A percentile compares a stretch with the other conserved stretches of the same genome.
These are phyloP conservation scores for Colletotrichum costaricense DNA, from an alignment of 2,329 filamentous ascomycete genomes.

Conservation along the genomic window DNA sequence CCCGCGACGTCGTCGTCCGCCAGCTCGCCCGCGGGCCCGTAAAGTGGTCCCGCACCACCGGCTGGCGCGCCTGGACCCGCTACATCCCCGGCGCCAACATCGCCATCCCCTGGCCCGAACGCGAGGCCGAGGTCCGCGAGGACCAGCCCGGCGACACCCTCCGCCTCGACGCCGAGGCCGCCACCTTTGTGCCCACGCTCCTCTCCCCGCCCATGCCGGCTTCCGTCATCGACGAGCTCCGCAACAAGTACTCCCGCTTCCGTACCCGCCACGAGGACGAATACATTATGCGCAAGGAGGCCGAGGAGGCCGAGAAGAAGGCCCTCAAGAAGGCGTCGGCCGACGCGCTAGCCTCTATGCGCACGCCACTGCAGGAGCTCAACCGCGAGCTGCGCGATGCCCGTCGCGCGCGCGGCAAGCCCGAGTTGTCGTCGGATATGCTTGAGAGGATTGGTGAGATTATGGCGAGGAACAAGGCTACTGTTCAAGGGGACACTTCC, in stretches of 20 bases:
- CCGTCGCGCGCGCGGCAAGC: conserved; percentile 65
- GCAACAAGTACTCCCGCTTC: conserved; percentile 85
- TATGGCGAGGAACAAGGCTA: conserved; percentile 66
- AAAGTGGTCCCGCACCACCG: conserved; percentile 57
- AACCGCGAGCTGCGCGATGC: conserved; percentile 64
- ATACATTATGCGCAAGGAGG: conserved; percentile 74
- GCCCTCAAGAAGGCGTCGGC: conserved; percentile 67
- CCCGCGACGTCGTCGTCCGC: conserved; percentile 82
- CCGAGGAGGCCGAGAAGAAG: conserved; percentile 63
- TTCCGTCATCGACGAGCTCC: conserved; percentile 84
- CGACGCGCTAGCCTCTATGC: conserved; percentile 54
- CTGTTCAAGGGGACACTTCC: conserved; percentile 42
- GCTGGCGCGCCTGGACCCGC: conserved; percentile 59
- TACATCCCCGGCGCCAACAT: conserved; percentile 78
- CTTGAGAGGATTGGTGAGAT: conserved; percentile 71
- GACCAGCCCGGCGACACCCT: conserved; percentile 77
- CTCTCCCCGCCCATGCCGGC: conserved; percentile 82
- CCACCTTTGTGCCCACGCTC: conserved; percentile 83
- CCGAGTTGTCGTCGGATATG: conserved; percentile 67
- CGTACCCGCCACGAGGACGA: conserved; percentile 82
- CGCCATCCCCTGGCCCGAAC: conserved; percentile 80
- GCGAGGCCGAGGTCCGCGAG: conserved; percentile 58
- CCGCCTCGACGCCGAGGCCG: conserved; percentile 79
- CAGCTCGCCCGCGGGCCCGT: conserved; percentile 68
- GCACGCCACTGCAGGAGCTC: conserved; percentile 69